Evolutionary conservation across 768 basidiomycete genomes (phyloP).

Genomic region (Pleurotus tuoliensis): DNA sequence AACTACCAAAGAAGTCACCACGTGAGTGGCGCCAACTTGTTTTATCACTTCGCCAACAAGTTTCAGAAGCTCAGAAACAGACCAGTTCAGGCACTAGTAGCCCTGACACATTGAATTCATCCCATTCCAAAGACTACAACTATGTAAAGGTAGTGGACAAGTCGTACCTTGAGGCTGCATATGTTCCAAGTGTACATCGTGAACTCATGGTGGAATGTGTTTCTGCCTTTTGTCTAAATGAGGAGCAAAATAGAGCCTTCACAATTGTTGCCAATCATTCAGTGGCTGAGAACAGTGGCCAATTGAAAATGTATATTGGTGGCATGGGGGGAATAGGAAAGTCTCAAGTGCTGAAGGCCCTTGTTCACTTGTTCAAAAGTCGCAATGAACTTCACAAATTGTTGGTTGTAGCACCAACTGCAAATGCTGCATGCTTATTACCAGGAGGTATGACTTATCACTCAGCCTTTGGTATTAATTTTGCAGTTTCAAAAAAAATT

Average conservation of each 20-base stretch:
- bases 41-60: too few species aligned
- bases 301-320: slow-evolving; percentile 27
- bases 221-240: slow-evolving; percentile 19
- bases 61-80: too few species aligned
- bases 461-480: slow-evolving; percentile 10
- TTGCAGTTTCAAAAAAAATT: too few species aligned
- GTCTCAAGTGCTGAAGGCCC: slow-evolving; percentile 24
- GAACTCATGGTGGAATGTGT: background rate
- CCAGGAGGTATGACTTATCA: slow-evolving; percentile 22
- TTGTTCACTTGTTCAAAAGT: slow-evolving; percentile 18
- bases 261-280: slow-evolving; percentile 24
- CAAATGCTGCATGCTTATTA: slow-evolving; percentile 19
- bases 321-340: slow-evolving; percentile 32
- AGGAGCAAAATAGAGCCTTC: slow-evolving; percentile 28
- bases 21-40: slow-evolving; percentile 8
- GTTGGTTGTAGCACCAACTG: slow-evolving; percentile 23
- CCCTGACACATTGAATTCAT: too few species aligned
- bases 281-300: slow-evolving; percentile 7
- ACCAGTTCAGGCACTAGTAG: too few species aligned
- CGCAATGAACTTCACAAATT: slow-evolving; percentile 22
- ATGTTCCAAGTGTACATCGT: background rate
- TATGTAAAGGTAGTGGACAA: slow-evolving; percentile 17
- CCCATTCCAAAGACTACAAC: too few species aligned
- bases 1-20: background rate
- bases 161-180: slow-evolving; percentile 16